Evolutionary conservation across 768 basidiomycete species (phyloP).

Genomic region (Psilocybe sp.): DNA sequence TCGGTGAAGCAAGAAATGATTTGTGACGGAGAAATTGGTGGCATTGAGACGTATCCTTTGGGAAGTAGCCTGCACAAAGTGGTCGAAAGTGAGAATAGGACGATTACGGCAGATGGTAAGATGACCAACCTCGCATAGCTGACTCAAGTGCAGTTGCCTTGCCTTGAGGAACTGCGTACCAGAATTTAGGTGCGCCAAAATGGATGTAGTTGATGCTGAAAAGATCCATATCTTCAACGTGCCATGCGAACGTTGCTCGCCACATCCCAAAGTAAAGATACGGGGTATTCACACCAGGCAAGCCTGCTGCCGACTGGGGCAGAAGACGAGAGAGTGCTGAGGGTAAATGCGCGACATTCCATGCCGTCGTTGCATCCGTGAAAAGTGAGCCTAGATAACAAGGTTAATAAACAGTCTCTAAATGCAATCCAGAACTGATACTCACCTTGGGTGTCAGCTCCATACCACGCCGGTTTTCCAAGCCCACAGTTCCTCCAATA

Average conservation of each 20-base stretch:
- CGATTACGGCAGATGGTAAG: neutral
- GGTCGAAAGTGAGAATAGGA: neutral
- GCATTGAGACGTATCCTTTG: slow-evolving; percentile 80
- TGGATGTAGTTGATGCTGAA: slow-evolving; percentile 99
- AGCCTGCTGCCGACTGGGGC: slow-evolving; percentile 59
- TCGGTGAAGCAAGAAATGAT: slow-evolving; percentile 90
- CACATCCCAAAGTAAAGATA: slow-evolving; percentile 99
- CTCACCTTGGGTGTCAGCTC: slow-evolving; percentile 90
- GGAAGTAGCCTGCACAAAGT: slow-evolving; percentile 70
- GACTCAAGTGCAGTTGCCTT: slow-evolving; percentile 81
- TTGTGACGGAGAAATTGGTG: slow-evolving; percentile 96
- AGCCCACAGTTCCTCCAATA: slow-evolving; percentile 92
- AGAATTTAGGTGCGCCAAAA: slow-evolving; percentile 95
- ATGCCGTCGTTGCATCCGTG: slow-evolving; percentile 73
- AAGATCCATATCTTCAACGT: slow-evolving; percentile 99
- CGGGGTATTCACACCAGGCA: slow-evolving; percentile 96
- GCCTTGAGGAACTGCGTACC: slow-evolving; percentile 94
- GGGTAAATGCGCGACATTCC: slow-evolving; percentile 94
- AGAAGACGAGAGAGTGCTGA: slow-evolving; percentile 83
- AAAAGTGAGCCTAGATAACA: slow-evolving; percentile 54
- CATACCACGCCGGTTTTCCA: slow-evolving; percentile 94
- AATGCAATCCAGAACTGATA: slow-evolving; percentile 8
- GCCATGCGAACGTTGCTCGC: slow-evolving; percentile 98
- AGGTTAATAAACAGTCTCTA: slow-evolving; percentile 3
- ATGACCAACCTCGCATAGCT: slow-evolving; percentile 73